Base-by-base conservation (phyloP, 441 rosid genomes). In the Omphalea diandra region DNA sequence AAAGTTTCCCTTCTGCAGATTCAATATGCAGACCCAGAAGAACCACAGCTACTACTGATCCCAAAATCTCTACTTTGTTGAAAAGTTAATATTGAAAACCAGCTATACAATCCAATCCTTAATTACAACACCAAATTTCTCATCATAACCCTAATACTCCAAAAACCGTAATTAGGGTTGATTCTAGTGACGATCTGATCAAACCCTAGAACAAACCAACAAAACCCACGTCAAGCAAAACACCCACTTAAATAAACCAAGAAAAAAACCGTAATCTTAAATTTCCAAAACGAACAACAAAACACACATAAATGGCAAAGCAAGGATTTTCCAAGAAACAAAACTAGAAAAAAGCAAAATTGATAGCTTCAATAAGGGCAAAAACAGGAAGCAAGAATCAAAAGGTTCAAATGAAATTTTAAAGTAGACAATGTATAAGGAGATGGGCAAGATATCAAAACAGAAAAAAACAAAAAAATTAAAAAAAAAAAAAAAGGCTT, bases 101-200 rank as follows among this genome's bases (percentile, higher is more conserved):
- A 77, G 56, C 69, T 71, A 52, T 58, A 62, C 43, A 75, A 72
- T 43, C 66, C 77, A 75, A 76, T 67, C 75, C 57, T 62, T 32
- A 69, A 75, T 61, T 73, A 81, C 67, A 53, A 65, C 53, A 56
- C 40, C 71, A 57, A 63, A 64, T 79, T 57, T 76, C 71, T 59
- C 66, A 75, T 75, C 77, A 69, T 70, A 73, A 77, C 84, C 91
- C 86, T 72, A 79, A 76, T 49, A 73, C 77, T 67, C 76, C 56
- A 72, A 79, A 83, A 79, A 72, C 56, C 61, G 38, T 77, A 81
- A 79, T 78, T 78, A 85, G 82, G 89, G 85, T 68, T 65, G 79
- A 76, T 81, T 73, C 80, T 71, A 76, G 73, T 55, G 76, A 65
- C 64, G 88, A 88, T 82, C 85, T 65, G 77, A 77, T 78, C 81